phyloP scores from a whole-genome alignment of 768 basidiomycete genomes.

The Amanita pallidorosea region DNA sequence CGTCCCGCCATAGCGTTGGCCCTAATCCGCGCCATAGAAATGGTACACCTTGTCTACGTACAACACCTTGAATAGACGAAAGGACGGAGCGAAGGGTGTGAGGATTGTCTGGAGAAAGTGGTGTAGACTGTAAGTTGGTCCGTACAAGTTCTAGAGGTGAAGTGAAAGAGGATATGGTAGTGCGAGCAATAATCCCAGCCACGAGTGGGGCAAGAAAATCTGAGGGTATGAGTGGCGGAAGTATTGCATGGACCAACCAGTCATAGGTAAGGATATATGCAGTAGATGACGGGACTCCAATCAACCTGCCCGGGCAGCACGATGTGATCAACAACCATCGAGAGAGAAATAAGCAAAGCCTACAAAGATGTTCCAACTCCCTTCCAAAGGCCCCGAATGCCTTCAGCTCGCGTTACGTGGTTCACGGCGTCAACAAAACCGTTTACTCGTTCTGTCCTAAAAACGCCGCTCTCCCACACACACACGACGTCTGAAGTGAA shows the following conservation, averaged over 20 bases:
- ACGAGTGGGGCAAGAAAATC: constrained; percentile 53
- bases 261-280: constrained; percentile 96
- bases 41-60: constrained; percentile 49
- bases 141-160: constrained; percentile 91
- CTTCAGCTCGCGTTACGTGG: constrained; percentile 75
- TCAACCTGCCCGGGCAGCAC: constrained; percentile 45
- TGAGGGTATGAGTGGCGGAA: constrained; percentile 52
- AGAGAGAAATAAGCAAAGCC: constrained; percentile 16
- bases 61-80: constrained; percentile 44
- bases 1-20: constrained; percentile 92
- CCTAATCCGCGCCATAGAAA: constrained; percentile 88
- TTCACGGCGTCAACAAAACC: constrained; percentile 82
- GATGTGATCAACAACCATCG: constrained; percentile 8
- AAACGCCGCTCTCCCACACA: constrained; percentile 64
- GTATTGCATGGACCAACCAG: constrained; percentile 54
- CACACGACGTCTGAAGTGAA: constrained; percentile 60
- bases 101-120: constrained; percentile 54
- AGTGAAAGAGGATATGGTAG: constrained; percentile 62
- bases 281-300: constrained; percentile 87
- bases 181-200: constrained; percentile 77
- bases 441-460: constrained; percentile 61
- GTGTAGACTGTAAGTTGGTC: constrained; percentile 88
- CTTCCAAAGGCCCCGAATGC: constrained; percentile 85
- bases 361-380: constrained; percentile 87
- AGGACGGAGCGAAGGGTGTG: constrained; percentile 74